Conservation (phyloP, 1,284 basidiomycete genomes). For the Cutaneotrichosporon daszewskae region DNA sequence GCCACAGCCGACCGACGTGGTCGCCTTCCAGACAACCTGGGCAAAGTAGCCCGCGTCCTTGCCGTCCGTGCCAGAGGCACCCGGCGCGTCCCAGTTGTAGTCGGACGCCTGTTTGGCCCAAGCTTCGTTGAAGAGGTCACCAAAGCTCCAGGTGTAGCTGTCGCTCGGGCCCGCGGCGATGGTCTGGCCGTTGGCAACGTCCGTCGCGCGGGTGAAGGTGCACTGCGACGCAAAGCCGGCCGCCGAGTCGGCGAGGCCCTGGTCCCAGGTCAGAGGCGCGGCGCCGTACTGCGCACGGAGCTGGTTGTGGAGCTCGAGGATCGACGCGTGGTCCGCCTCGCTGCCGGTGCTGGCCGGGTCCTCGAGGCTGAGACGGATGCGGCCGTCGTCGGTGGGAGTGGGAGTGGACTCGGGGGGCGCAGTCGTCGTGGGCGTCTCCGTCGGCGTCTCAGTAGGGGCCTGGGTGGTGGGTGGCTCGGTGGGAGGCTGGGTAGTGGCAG, state of each 20-base stretch:
- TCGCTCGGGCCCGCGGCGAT: slow-evolving; percentile 25
- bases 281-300: slow-evolving; percentile 30
- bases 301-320: slow-evolving; percentile 34
- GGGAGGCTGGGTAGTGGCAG: not conserved
- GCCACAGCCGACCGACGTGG: slow-evolving; percentile 36
- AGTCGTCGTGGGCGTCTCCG: not conserved
- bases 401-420: not conserved
- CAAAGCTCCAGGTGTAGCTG: not conserved
- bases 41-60: slow-evolving; percentile 36
- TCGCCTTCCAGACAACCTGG: slow-evolving; percentile 42
- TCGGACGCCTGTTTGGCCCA: slow-evolving; percentile 6
- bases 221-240: slow-evolving; percentile 7
- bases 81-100: slow-evolving; percentile 27
- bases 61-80: slow-evolving; percentile 5
- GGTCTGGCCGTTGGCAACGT: slow-evolving; percentile 5
- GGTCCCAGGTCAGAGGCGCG: slow-evolving; percentile 6
- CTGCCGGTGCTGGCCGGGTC: slow-evolving; percentile 7
- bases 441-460: not conserved
- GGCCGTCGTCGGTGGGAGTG: not conserved
- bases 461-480: not conserved
- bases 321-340: slow-evolving; percentile 8
- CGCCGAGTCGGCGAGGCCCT: slow-evolving; percentile 6
- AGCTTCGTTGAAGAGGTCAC: not conserved
- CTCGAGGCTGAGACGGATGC: slow-evolving; percentile 1
- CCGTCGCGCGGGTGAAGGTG: slow-evolving; percentile 1